Base-by-base conservation (phyloP, 164 flowering plant species). In the Cinnamomum chago region DNA sequence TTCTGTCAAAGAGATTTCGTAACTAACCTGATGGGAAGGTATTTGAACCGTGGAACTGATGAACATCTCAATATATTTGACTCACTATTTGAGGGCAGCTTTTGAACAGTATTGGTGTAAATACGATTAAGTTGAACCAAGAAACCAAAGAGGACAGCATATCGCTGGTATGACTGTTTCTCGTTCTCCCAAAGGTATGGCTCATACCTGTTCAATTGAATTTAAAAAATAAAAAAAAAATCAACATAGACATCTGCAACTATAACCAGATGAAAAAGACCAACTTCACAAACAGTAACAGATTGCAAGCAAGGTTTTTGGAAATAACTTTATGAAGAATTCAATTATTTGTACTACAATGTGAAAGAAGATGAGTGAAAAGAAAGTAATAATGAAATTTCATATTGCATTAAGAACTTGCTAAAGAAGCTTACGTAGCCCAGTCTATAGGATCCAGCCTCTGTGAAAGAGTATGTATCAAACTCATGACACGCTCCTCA, bases 381-480 rank as follows among this genome's bases (percentile, higher is more conserved):
- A 58, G 28, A 51, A 74, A 60, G 47, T n/a, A n/a, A 75, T 28
- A 50, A 47, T 7, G 23, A 25, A 68, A 20, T 6, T 40, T 67
- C 72, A 75, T 11, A 47, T 22, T 24, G 22, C 73, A 27, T 22
- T 27, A 55, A 69, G 62, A 75, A 24, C 17, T 13, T 25, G 10
- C 18, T 25, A 11, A 47, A 72, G 70, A 72, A 73, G 75, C 99
- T 86, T 83, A 95, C 99, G 99, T 95, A 47, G 84, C 97, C 99
- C 99, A 95, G 70, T 95, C 98, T 73, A 96, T 96, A 28, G 99
- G 99, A 86, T 96, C 98, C 84, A 96, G 82, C 80, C 84, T 89
- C 58, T 86, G 89, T 35, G 98, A 86, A 79, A 92, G 85, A 60
- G 73, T 80, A 80, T 76, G 79, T 20, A 88, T 74, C 82, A 93